Conservation (phyloP, 2,329 filamentous ascomycete species). For the Stachybotrys chartarum region DNA sequence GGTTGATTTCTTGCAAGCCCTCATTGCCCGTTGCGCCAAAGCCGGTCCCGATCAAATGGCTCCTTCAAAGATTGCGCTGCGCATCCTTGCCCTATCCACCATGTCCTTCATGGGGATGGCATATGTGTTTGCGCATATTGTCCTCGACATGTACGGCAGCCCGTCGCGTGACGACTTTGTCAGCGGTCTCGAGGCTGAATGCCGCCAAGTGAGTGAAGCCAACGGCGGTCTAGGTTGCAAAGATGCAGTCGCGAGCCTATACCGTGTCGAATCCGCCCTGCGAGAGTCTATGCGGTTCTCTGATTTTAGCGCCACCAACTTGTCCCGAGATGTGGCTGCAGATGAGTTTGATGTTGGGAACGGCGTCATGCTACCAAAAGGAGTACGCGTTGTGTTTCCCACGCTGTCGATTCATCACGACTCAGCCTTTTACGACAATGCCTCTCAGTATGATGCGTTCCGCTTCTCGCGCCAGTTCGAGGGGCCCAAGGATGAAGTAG, state of each 20-base stretch:
- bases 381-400: neutral
- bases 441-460: conserved; percentile 1
- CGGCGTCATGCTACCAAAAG: neutral
- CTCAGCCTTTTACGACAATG: neutral
- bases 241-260: neutral
- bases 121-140: neutral
- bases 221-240: neutral
- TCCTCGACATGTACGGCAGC: neutral
- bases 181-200: neutral
- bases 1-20: neutral
- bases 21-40: neutral
- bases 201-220: neutral
- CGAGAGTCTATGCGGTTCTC: conserved; percentile 3
- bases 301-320: neutral
- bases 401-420: conserved; percentile 1
- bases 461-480: conserved; percentile 3
- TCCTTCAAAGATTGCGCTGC: neutral
- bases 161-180: neutral
- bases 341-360: neutral
- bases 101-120: neutral
- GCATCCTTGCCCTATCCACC: neutral
- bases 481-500: neutral
- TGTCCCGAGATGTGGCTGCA: neutral
- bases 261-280: conserved; percentile 1
- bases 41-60: neutral